A percentile compares a stretch with the other conserved stretches of the same genome.
phyloP scores from a whole-genome alignment of 371 early-diverging fungal genomes.

The Rhizomucor pusillus region DNA sequence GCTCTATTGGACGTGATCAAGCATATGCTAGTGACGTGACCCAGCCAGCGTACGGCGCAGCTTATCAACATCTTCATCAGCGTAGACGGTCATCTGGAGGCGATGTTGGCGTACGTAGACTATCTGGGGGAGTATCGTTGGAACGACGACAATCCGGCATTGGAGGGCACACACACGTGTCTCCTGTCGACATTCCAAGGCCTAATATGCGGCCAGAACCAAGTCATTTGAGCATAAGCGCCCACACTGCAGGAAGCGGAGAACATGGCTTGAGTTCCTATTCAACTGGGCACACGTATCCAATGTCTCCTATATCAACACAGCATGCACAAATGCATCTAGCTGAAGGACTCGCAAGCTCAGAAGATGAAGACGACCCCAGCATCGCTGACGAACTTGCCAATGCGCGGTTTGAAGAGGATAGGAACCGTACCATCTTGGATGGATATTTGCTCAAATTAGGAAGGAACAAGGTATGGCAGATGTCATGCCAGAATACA shows the following conservation, averaged over 20 bases:
- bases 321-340: conserved; percentile 24
- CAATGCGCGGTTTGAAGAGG: conserved; percentile 37
- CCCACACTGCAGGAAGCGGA: conserved; percentile 3
- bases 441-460: conserved; percentile 74
- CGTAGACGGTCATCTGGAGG: conserved; percentile 19
- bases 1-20: conserved; percentile 44
- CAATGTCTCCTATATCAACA: conserved; percentile 39
- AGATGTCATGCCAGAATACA: background rate
- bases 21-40: conserved; percentile 46
- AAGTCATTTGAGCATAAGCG: background rate
- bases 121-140: conserved; percentile 9
- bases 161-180: conserved; percentile 5
- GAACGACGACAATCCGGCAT: background rate
- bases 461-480: conserved; percentile 60
- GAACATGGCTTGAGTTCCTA: conserved; percentile 24
- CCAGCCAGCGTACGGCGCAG: conserved; percentile 6
- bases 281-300: conserved; percentile 32
- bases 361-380: conserved; percentile 51
- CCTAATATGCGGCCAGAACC: conserved; percentile 7
- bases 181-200: conserved; percentile 25
- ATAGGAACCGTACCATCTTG: conserved; percentile 51
- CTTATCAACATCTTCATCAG: conserved; percentile 35
- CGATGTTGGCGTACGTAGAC: conserved; percentile 16
- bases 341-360: conserved; percentile 41
- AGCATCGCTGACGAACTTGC: conserved; percentile 24